Percentiles rank a stretch among this genome's conserved stretches.
Evolutionary conservation across 176 grass and related monocot genomes (phyloP).

Genomic region (Ensete ventricosum): DNA sequence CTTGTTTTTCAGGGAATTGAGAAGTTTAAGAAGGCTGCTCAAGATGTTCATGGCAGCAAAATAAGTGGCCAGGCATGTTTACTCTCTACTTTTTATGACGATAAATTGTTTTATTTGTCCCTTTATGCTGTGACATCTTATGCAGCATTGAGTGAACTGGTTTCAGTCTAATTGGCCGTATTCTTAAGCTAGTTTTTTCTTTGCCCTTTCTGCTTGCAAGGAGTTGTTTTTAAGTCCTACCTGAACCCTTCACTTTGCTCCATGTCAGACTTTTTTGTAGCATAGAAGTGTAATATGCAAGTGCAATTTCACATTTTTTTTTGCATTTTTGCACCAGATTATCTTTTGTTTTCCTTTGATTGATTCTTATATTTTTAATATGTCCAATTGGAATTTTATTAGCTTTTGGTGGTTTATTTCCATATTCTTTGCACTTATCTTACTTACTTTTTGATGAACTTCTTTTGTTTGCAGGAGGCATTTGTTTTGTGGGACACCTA

Average conservation of each 20-base stretch:
- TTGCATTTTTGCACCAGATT: not conserved
- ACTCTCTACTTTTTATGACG: constrained; percentile 6
- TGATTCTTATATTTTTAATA: not conserved
- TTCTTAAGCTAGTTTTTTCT: not conserved
- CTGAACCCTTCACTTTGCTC: not conserved
- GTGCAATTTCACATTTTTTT: not conserved
- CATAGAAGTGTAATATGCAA: no score
- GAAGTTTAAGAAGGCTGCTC: constrained; percentile 87
- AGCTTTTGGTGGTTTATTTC: not conserved
- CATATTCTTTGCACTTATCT: not conserved
- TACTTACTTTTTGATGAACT: not conserved
- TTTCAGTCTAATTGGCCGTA: not conserved
- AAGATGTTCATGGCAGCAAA: constrained; percentile 64
- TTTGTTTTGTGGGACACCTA: constrained; percentile 96
- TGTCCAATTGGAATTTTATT: not conserved
- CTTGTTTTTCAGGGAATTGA: constrained; percentile 64
- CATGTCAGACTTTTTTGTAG: no score
- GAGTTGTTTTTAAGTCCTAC: not conserved
- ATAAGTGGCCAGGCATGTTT: constrained; percentile 73
- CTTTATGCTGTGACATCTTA: not conserved
- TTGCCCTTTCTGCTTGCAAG: not conserved
- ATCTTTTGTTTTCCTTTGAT: not conserved
- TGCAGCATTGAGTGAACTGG: not conserved
- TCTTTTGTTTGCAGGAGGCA: constrained; percentile 48
- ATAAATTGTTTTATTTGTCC: not conserved